Percentiles rank a stretch among this genome's conserved stretches.
These are phyloP conservation scores for Pinus albicaulis DNA, from an alignment of 75 land plant genomes.

Conservation along the genomic window DNA sequence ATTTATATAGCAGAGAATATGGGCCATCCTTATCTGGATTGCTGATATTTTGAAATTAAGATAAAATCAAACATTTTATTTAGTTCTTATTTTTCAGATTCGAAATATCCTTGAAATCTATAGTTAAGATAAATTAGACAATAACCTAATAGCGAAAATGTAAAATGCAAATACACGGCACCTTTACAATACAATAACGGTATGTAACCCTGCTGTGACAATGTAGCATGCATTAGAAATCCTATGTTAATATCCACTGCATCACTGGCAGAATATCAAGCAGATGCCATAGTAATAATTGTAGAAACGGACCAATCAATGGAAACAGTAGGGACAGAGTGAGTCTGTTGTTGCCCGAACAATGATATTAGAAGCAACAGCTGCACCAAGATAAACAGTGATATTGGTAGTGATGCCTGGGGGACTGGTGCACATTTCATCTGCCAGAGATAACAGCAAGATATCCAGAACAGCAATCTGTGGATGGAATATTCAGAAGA, in stretches of 20 bases:
- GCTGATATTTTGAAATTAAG: too few relatives aligned
- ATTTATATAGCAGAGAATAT: not conserved
- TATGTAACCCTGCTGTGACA: conserved; percentile 22
- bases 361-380: conserved; percentile 18
- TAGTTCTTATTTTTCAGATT: too few relatives aligned
- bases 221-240: conserved; percentile 17
- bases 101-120: too few relatives aligned
- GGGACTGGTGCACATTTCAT: conserved; percentile 4
- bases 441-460: conserved; percentile 15
- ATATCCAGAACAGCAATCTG: conserved; percentile 17
- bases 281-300: conserved; percentile 42
- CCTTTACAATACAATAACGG: conserved; percentile 20
- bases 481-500: conserved; percentile 54
- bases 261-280: conserved; percentile 20
- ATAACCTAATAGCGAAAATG: too few relatives aligned
- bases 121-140: too few relatives aligned
- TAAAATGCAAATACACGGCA: conserved; percentile 33
- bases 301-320: conserved; percentile 29
- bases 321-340: conserved; percentile 29
- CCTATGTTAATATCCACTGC: conserved; percentile 15
- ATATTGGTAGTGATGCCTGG: conserved; percentile 33
- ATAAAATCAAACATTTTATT: too few relatives aligned
- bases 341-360: conserved; percentile 33
- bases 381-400: conserved; percentile 23
- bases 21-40: too few relatives aligned